phyloP scores from a whole-genome alignment of 208 protist genomes.

The Acanthamoeba pearcei region DNA sequence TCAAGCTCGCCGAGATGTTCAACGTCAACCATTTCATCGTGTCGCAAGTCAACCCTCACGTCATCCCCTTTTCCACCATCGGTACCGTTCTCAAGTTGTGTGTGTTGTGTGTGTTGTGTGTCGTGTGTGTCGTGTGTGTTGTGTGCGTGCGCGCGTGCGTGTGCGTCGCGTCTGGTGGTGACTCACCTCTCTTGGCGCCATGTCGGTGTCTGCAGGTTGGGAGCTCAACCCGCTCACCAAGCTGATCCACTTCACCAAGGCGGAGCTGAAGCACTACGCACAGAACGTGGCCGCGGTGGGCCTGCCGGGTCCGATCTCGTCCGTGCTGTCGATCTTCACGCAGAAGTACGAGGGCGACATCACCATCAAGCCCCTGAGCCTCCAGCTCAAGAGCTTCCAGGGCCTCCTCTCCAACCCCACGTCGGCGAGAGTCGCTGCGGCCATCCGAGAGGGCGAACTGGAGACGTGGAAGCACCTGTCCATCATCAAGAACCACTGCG shows the following conservation, averaged over 20 bases:
- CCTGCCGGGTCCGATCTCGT: neutral
- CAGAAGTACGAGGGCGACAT: conserved; percentile 64
- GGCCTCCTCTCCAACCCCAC: conserved; percentile 52
- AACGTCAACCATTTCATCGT: conserved; percentile 91
- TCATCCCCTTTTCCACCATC: conserved; percentile 81
- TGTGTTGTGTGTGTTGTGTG: neutral
- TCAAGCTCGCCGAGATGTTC: conserved; percentile 87
- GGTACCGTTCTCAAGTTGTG: neutral
- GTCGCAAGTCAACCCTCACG: conserved; percentile 85
- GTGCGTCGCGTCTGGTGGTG: neutral
- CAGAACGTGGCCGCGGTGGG: conserved; percentile 19
- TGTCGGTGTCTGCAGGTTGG: neutral
- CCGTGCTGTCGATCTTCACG: conserved; percentile 41
- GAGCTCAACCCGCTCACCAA: conserved; percentile 26
- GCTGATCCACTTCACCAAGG: conserved; percentile 62
- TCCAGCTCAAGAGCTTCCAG: conserved; percentile 46
- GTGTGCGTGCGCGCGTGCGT: no score
- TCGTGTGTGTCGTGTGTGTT: no score
- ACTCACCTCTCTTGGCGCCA: no score
- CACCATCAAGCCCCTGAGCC: conserved; percentile 42
- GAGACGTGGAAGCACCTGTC: conserved; percentile 59
- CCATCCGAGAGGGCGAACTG: conserved; percentile 41
- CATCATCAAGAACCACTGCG: conserved; percentile 67
- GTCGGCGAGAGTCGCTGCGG: conserved; percentile 38
- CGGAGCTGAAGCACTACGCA: conserved; percentile 57